Evolutionary conservation across 2,329 filamentous ascomycete species (phyloP), one percentile per base, ranked within the genome.

Genomic region (Eutypa lata): DNA sequence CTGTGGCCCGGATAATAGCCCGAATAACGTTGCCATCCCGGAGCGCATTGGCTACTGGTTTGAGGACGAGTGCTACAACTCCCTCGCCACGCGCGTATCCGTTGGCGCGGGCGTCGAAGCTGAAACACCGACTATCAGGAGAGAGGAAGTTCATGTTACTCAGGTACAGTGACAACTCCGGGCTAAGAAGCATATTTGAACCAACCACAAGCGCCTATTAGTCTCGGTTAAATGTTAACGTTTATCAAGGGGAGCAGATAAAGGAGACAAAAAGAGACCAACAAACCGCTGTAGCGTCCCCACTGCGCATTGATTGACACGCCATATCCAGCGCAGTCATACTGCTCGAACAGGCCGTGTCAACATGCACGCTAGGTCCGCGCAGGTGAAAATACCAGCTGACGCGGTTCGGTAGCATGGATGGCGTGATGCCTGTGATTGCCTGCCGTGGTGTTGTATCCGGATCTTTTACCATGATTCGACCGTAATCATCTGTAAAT

Each of bases 21-120:
- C 60, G 61, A 28, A 70, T 62, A 0, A 60, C 61, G 57, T 78
- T 72, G 10, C 70, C 69, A 40, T 73, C 73, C 16, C 61, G 58
- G 7, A 76, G 49, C 2, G 76, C 76, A 47, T 73, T 67, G 2
- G 65, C 61, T 0, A 78, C 58, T 0, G 64, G 66, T 59, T 78
- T 78, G 2, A 79, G 53, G 2, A 76, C 46, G 7, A 79, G 48
- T 10, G 68, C 61, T 1, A 59, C 70, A 14, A 70, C 61, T 6
- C 74, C 76, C 52, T 79, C 76, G 2, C 72, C 74, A 24, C 74
- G 67, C 1, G 65, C 71, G 48, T 77, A 79, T 1, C 76, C 77
- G 49, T 73, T 63, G 2, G 71, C 74, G 11, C 64, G 58, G 13
- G 61, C 53, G 47, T 76, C 74, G 48, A 70, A 74, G 13, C 60